These are phyloP conservation scores for Sporothrix pallida DNA, from an alignment of 2,329 filamentous ascomycete species.

Conservation along the genomic window DNA sequence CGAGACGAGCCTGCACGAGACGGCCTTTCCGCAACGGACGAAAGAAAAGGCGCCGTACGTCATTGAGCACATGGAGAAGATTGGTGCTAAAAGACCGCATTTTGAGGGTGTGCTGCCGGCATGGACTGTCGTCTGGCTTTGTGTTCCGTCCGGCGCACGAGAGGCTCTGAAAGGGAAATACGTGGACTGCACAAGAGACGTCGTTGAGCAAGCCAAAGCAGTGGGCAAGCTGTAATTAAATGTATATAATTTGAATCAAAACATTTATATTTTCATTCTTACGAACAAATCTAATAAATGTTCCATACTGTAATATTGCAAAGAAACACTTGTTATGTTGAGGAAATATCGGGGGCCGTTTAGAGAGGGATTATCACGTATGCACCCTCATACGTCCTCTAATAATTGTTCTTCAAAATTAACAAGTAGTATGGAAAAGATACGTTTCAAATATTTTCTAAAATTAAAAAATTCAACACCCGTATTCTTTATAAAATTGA, in stretches of 20 bases:
- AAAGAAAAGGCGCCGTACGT: not conserved
- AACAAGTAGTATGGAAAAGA: too few relatives aligned
- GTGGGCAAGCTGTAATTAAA: not conserved
- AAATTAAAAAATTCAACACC: too few relatives aligned
- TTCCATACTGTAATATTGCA: too few relatives aligned
- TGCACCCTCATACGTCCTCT: too few relatives aligned
- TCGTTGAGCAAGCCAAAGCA: not conserved
- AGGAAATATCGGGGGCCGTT: too few relatives aligned
- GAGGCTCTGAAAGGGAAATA: conserved; percentile 2
- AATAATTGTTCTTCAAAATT: too few relatives aligned
- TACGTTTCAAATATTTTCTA: too few relatives aligned
- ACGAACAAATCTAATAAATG: too few relatives aligned
- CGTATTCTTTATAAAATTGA: too few relatives aligned
- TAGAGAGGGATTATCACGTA: too few relatives aligned
- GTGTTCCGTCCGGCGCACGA: not conserved
- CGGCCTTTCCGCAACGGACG: not conserved
- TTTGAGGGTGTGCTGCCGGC: not conserved
- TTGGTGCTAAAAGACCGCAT: not conserved
- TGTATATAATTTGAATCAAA: not conserved
- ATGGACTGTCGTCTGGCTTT: not conserved
- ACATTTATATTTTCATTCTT: too few relatives aligned
- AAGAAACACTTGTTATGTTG: too few relatives aligned
- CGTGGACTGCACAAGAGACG: not conserved
- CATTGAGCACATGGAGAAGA: conserved; percentile 1
- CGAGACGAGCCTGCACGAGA: conserved; percentile 9